A percentile compares a stretch with the other conserved stretches of the same genome.
These are phyloP conservation scores for Camellia granthamiana DNA, from an alignment of 148 eudicot species.

Conservation along the genomic window DNA sequence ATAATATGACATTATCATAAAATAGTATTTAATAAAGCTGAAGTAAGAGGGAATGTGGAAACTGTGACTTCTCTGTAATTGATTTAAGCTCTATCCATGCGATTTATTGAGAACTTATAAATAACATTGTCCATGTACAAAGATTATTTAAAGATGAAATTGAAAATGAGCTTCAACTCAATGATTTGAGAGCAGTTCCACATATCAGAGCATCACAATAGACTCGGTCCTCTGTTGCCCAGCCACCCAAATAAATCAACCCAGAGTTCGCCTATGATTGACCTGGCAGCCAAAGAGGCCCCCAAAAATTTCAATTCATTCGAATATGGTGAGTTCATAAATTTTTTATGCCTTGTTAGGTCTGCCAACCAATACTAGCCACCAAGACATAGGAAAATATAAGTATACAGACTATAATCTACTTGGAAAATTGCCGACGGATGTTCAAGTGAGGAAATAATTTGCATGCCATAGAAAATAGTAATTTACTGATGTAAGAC, in stretches of 20 bases:
- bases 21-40: neutral
- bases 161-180: neutral
- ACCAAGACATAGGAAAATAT: neutral
- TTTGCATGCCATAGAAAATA: neutral
- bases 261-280: neutral
- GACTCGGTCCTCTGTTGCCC: neutral
- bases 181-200: neutral
- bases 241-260: neutral
- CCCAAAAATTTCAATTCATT: neutral
- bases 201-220: neutral
- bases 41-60: neutral
- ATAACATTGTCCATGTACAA: neutral
- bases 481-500: neutral
- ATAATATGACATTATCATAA: neutral
- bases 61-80: neutral
- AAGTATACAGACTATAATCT: neutral
- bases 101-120: neutral
- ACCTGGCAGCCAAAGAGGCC: neutral
- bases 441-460: neutral
- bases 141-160: neutral
- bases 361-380: neutral
- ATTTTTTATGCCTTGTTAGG: too few relatives aligned
- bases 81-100: neutral
- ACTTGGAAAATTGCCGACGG: neutral
- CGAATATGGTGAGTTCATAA: neutral